These are phyloP conservation scores for Salvia sclarea DNA, from an alignment of 305 asterid species.

Conservation along the genomic window DNA sequence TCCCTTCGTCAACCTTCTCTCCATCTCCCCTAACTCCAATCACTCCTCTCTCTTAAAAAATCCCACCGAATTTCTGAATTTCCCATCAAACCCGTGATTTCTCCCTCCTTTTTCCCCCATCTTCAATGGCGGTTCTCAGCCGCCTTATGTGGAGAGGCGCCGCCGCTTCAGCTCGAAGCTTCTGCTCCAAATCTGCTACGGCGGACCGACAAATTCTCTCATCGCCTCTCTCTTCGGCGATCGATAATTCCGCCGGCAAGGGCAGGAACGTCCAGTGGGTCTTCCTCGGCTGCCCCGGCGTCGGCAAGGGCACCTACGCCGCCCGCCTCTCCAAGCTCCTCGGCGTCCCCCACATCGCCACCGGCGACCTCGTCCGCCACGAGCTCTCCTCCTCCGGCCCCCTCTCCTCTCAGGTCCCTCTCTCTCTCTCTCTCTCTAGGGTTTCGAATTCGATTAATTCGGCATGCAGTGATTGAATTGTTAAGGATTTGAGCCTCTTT, in stretches of 20 bases:
- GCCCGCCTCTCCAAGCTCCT: constrained; percentile 73
- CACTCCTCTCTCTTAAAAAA: constrained; percentile 4
- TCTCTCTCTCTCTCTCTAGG: background rate
- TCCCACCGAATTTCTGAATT: background rate
- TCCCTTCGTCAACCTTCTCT: constrained; percentile 35
- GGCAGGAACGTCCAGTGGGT: constrained; percentile 89
- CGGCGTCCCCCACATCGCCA: constrained; percentile 89
- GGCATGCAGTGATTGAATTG: background rate
- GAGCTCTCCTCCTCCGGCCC: constrained; percentile 68
- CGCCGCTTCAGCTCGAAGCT: constrained; percentile 34
- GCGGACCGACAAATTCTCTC: constrained; percentile 35
- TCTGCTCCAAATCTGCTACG: constrained; percentile 45
- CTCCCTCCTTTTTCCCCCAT: background rate
- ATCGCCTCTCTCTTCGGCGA: constrained; percentile 42
- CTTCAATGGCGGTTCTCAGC: constrained; percentile 67
- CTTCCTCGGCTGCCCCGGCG: constrained; percentile 93
- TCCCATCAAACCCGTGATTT: background rate
- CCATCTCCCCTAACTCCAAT: background rate
- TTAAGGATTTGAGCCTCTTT: background rate
- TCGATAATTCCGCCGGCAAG: constrained; percentile 32
- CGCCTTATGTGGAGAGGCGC: constrained; percentile 50
- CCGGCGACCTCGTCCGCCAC: constrained; percentile 96
- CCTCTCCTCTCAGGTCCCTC: constrained; percentile 63
- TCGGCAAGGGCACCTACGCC: constrained; percentile 95
- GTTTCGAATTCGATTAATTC: background rate